Evolutionary conservation across 2,329 filamentous ascomycete genomes (phyloP), one percentile per base, ranked within the genome.

Genomic region (Neonectria neomacrospora): DNA sequence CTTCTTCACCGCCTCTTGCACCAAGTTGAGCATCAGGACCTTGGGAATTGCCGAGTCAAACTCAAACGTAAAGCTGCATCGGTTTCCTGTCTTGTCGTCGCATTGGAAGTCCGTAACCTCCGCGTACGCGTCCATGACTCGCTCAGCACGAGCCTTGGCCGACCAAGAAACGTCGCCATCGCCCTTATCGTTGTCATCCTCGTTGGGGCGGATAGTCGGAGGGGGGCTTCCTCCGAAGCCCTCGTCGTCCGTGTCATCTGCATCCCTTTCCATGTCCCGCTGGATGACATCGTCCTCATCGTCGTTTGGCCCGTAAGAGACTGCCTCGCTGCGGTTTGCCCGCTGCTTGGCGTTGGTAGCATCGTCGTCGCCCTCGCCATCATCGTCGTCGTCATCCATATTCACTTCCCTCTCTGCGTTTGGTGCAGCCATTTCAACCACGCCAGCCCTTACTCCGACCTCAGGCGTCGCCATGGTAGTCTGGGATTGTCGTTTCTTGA

Each of bases 271-370:
- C 73, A 90, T 85, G 61, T 86, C 84, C 55, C 83, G 82, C 71
- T 91, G 89, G 58, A 96, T 88, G 37, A 86, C 89, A 69, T 93
- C 87, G 74, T 98, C 96, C 4, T 95, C 95, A 5, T 97, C 94
- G 74, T 98, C 96, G 50, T 97, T 96, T 34, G 90, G 92, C 41
- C 93, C 95, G 71, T 97, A 98, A 14, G 93, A 96, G 2, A 95
- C 90, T 30, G 91, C 92, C 78, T 97, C 92, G 55, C 86, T 83
- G 42, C 92, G 90, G 76, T 97, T 96, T 48, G 89, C 88, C 71
- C 86, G 88, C 73, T 89, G 86, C 80, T 93, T 96, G 70, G 88
- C 88, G 66, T 86, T 88, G 4, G 89, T 94, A 53, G 87, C 93
- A 74, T 96, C 92, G 60, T 89, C 90, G 57, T 96, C 94, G 47